Evolutionary conservation across 192 early-diverging fungal genomes (phyloP), one percentile per base, ranked within the genome.

Genomic region (Umbelopsis vinacea): DNA sequence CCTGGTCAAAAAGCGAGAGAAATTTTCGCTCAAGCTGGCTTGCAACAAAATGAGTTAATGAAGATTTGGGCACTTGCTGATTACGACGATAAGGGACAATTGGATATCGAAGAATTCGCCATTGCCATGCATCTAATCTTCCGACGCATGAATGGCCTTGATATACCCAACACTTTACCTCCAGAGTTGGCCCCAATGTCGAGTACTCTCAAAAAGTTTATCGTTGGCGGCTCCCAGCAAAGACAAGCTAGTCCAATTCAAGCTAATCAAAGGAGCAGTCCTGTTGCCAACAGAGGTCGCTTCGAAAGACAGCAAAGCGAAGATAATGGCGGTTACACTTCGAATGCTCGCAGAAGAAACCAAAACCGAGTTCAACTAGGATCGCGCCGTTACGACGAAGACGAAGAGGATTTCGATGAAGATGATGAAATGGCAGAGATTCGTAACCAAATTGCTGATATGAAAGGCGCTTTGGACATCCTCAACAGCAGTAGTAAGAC

Each of bases 111-210:
- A 82, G 97, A 97, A 79, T 99, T 99, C 76, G 91, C 95, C 45
- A 93, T 97, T 11, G 96, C 96, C 23, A 99, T 99, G 97, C 95
- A 97, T 79, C 80, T 99, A 19, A 92, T 97, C 46, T 94, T 97
- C 85, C 81, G 91, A 33, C 95, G 93, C 70, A 82, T 96, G 19
- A 91, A 92, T 57, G 95, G 95, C 7, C 82, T 87, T 23, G 92
- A 92, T 69, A 79, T 99, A 17, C 97, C 97, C 15, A 81, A 81
- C 10, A 83, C 76, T 6, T 74, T 99, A 43, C 96, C 97, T 6
- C 79, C 88, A 10, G 94, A 97, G 48, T 83, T 99, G 38, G 81
- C 96, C 29, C 97, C 97, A 37, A 63, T 63, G 57, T 63, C 57
- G 57, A 63, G 57, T 29, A 66, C 74, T 2, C 46, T 79, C 5